phyloP scores from a whole-genome alignment of 345 rosid genomes.

The Gossypium longicalyx region DNA sequence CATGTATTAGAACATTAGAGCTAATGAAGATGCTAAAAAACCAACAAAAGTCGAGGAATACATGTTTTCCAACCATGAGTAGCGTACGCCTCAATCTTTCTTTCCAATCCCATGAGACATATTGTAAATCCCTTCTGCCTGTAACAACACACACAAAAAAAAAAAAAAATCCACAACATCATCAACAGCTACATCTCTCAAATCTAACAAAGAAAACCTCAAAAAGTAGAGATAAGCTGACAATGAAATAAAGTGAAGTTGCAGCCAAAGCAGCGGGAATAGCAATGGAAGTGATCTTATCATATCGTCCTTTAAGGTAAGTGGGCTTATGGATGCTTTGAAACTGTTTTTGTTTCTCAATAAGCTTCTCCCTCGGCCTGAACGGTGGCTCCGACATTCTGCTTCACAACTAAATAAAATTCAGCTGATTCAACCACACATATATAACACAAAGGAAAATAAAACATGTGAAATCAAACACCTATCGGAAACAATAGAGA shows the following conservation, averaged over 20 bases:
- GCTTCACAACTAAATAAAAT: conserved; percentile 4
- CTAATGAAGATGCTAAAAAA: background rate
- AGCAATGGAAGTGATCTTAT: conserved; percentile 82
- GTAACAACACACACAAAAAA: background rate
- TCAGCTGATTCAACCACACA: background rate
- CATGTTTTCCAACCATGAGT: background rate
- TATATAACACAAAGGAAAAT: background rate
- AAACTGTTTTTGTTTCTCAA: conserved; percentile 72
- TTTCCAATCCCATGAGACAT: conserved; percentile 82
- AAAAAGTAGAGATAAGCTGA: conserved; percentile 31
- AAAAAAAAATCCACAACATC: background rate
- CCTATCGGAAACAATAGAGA: background rate
- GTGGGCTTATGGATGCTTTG: conserved; percentile 77
- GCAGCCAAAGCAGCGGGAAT: conserved; percentile 74
- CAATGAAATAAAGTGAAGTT: conserved; percentile 53
- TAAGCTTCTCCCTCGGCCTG: conserved; percentile 75
- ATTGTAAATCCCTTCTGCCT: conserved; percentile 85
- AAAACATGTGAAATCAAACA: background rate
- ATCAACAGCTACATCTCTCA: background rate
- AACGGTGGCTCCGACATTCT: conserved; percentile 73
- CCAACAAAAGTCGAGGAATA: background rate
- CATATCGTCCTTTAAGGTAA: conserved; percentile 72
- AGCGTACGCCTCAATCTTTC: conserved; percentile 49
- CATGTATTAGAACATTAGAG: too few relatives aligned
- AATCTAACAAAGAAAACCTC: background rate